Conservation (phyloP, 768 basidiomycete genomes). For the Saitozyma podzolica region DNA sequence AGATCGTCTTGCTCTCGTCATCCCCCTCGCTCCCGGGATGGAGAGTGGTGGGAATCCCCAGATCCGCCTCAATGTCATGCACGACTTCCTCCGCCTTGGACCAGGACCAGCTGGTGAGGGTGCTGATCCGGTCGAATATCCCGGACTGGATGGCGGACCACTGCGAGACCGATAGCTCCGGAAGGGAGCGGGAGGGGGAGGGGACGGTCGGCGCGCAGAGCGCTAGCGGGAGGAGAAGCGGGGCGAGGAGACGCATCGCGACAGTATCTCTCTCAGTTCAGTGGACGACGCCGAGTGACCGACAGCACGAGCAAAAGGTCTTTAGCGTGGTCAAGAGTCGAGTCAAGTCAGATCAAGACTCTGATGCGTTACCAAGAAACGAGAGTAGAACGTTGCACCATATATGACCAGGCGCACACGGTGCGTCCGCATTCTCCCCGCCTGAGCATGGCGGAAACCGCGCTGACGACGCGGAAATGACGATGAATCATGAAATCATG, state of each 20-base stretch:
- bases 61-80: constrained; percentile 17
- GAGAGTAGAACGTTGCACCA: no score
- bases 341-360: no score
- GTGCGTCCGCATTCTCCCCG: no score
- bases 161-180: constrained; percentile 34
- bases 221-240: constrained; percentile 23
- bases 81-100: constrained; percentile 36
- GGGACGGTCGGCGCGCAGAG: constrained; percentile 5
- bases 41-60: neutral
- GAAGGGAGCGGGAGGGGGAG: constrained; percentile 13
- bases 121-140: constrained; percentile 26
- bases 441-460: no score
- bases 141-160: constrained; percentile 38
- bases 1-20: constrained; percentile 48
- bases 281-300: neutral
- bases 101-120: constrained; percentile 36
- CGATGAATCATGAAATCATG: no score
- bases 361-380: no score
- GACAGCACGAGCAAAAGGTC: neutral
- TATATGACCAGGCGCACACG: no score
- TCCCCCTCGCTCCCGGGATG: constrained; percentile 2
- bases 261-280: neutral
- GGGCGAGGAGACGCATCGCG: constrained; percentile 14
- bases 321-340: no score
- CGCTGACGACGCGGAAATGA: no score